Conservation (phyloP, 495 filamentous ascomycete species). For the Hyphodiscus hymeniophilus region DNA sequence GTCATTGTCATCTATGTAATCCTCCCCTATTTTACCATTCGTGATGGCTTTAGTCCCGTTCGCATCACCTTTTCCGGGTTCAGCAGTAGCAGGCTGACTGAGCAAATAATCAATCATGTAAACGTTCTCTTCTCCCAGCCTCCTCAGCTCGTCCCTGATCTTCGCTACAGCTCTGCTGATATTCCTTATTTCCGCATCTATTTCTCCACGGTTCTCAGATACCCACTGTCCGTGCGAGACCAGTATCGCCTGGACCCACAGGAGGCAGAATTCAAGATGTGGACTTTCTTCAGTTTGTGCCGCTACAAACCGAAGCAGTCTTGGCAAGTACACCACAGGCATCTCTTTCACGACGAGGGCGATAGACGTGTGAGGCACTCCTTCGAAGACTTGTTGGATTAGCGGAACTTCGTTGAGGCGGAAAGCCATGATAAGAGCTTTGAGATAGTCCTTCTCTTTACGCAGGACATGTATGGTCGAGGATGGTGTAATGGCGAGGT, state of each 20-base stretch:
- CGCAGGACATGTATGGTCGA: conserved; percentile 67
- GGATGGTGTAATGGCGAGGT: conserved; percentile 81
- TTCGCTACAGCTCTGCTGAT: conserved; percentile 68
- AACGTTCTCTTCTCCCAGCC: conserved; percentile 75
- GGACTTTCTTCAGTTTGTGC: conserved; percentile 81
- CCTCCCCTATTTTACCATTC: conserved; percentile 9
- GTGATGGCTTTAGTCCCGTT: conserved; percentile 10
- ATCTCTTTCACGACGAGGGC: conserved; percentile 68
- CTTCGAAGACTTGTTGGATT: conserved; percentile 76
- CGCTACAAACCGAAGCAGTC: conserved; percentile 77
- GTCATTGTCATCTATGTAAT: conserved; percentile 16
- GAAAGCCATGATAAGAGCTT: conserved; percentile 94
- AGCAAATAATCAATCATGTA: conserved; percentile 77
- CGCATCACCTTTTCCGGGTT: not conserved
- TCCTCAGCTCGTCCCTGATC: conserved; percentile 65
- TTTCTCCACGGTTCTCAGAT: conserved; percentile 64
- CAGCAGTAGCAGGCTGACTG: conserved; percentile 22
- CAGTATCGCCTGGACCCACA: conserved; percentile 85
- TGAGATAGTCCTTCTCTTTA: conserved; percentile 72
- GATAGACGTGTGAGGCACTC: conserved; percentile 68
- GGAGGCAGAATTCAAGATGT: conserved; percentile 85
- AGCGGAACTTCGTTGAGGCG: conserved; percentile 75
- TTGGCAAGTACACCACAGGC: conserved; percentile 77
- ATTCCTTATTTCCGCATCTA: conserved; percentile 72
- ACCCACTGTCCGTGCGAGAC: conserved; percentile 75